These are phyloP conservation scores for Penicillium verhagenii DNA, from an alignment of 495 filamentous ascomycete species.

Conservation along the genomic window DNA sequence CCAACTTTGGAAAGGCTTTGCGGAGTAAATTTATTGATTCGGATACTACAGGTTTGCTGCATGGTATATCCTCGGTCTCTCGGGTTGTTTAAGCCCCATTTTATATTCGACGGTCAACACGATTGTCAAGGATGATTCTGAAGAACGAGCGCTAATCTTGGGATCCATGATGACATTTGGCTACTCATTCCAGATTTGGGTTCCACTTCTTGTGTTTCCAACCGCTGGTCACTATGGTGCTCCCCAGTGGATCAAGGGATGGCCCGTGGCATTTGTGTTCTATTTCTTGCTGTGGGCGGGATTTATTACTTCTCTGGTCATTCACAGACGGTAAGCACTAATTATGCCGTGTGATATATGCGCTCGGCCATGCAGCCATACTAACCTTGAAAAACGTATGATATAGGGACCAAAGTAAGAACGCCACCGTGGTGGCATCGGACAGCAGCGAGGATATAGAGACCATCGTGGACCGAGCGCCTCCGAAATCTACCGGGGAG, in stretches of 20 bases:
- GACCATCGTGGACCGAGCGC: background rate
- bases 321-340: conserved; percentile 33
- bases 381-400: conserved; percentile 1
- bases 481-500: background rate
- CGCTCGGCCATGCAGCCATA: too few species aligned
- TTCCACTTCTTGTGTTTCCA: conserved; percentile 43
- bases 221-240: conserved; percentile 44
- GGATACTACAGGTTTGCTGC: conserved; percentile 36
- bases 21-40: background rate
- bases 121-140: conserved; percentile 44
- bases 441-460: conserved; percentile 3
- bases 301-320: conserved; percentile 35
- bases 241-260: conserved; percentile 44
- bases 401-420: conserved; percentile 17
- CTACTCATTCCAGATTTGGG: conserved; percentile 50
- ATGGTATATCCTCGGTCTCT: conserved; percentile 44
- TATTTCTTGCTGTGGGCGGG: conserved; percentile 43
- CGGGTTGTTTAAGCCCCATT: conserved; percentile 44
- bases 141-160: conserved; percentile 48
- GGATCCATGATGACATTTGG: conserved; percentile 52
- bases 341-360: background rate
- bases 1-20: too few species aligned
- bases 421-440: background rate
- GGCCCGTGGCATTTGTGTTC: conserved; percentile 42
- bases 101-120: conserved; percentile 49